Base-by-base conservation (phyloP, 768 basidiomycete species). In the Glaciozyma antarctica region DNA sequence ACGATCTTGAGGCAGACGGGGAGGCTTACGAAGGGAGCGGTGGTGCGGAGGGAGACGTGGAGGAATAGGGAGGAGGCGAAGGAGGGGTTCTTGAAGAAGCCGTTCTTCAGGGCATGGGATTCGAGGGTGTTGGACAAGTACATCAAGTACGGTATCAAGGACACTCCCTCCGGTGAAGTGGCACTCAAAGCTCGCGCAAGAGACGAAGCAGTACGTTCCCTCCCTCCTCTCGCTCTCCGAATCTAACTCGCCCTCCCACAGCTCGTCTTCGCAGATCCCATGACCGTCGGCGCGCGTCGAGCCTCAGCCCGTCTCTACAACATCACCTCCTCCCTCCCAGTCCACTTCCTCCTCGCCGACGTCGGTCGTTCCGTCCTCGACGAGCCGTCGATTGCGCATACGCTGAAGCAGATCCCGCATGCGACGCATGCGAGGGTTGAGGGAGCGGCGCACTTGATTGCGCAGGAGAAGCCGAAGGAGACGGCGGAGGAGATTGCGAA, bases 21-120 rank as follows among this genome's bases (percentile, higher is more conserved):
- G 21, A 22, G 7, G 57, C 62, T 72, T 24, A 68, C 80, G 1
- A 45, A 70, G 2, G 81, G 80, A 10, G 84, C 88, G 3, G 75
- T 90, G 24, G 68, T 73, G 17, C 80, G 90, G 34, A 81, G 86
- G 45, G 79, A 81, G 13, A 75, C 75, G 6, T 92, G 90, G 90
- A 58, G 77, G 2, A 84, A 84, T 15, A 86, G 88, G 51, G 81
- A 84, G 48, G 86, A 85, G 64, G 89, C 87, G 1, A 72, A 80
- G 8, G 72, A 69, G 13, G 69, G 76, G 10, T 82, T 89, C 72
- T 66, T 78, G 60, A 82, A 78, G 38, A 74, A 72, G 56, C 81
- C 85, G 0, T 90, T 90, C 80, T 92, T 90, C 75, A 69, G 72
- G 4, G 76, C 79, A 0, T 74, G 73, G 73, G 65, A 70, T 30